Conservation (phyloP, 805 yeast species). For the Saturnispora silvae region DNA sequence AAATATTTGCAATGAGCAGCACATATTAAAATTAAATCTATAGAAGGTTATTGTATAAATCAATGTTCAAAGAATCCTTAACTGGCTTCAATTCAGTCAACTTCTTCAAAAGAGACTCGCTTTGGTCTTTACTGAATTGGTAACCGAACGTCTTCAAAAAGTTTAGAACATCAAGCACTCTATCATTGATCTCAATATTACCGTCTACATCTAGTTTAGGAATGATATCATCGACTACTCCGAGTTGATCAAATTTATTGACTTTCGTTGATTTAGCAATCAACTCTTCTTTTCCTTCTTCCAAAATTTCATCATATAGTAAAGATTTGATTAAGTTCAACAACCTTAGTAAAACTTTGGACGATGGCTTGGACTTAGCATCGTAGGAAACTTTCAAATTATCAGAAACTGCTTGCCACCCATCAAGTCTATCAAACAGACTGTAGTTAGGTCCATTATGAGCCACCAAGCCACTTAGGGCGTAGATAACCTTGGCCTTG, state of each 20-base stretch:
- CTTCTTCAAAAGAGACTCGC: conserved; percentile 26
- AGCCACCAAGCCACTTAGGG: conserved; percentile 62
- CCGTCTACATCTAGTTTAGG: conserved; percentile 25
- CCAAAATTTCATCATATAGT: conserved; percentile 39
- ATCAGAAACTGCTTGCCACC: conserved; percentile 46
- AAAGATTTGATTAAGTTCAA: conserved; percentile 31
- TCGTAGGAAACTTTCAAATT: conserved; percentile 11
- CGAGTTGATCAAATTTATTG: conserved; percentile 28
- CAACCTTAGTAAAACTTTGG: conserved; percentile 12
- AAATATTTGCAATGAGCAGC: neutral
- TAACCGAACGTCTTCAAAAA: conserved; percentile 36
- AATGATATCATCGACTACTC: conserved; percentile 28
- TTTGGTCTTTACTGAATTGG: conserved; percentile 36
- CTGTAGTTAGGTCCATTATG: conserved; percentile 50
- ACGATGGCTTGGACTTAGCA: conserved; percentile 5
- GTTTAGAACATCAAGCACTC: conserved; percentile 39
- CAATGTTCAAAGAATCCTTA: conserved; percentile 41
- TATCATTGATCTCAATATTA: conserved; percentile 43
- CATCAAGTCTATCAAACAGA: conserved; percentile 44
- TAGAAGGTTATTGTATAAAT: conserved; percentile 39
- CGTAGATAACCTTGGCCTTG: conserved; percentile 61
- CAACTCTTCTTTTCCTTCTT: conserved; percentile 16
- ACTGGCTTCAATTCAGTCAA: conserved; percentile 31
- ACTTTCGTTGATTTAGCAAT: conserved; percentile 16
- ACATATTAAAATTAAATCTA: neutral